Conservation (phyloP, 306 rosid genomes). For the Bauhinia variegata region DNA sequence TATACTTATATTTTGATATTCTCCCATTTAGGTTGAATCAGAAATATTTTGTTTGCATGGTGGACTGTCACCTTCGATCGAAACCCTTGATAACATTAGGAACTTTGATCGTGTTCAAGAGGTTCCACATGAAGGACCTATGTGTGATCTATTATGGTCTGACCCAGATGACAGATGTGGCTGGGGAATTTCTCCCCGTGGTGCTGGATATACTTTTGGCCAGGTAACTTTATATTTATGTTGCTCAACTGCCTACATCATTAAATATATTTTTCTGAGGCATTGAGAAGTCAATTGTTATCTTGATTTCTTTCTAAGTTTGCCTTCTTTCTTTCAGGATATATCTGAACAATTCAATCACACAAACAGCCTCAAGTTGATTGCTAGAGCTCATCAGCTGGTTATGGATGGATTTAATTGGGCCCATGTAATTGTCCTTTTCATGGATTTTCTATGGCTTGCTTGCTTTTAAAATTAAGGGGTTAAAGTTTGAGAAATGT, state of each 20-base stretch:
- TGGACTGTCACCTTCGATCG: conserved; percentile 97
- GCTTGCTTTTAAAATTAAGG: conserved; percentile 27
- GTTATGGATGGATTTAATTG: conserved; percentile 99
- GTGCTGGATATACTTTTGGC: conserved; percentile 99
- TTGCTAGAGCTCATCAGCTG: conserved; percentile 99
- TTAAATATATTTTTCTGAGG: conserved; percentile 20
- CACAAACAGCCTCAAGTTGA: conserved; percentile 87
- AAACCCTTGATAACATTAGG: conserved; percentile 92
- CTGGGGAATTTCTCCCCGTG: conserved; percentile 99
- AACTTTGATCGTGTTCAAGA: conserved; percentile 99
- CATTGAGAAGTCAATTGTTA: conserved; percentile 14
- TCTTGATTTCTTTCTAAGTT: conserved; percentile 4
- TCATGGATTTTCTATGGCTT: conserved; percentile 23
- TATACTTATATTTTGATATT: conserved; percentile 26
- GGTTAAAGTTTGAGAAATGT: conserved; percentile 21
- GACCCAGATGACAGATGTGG: conserved; percentile 99
- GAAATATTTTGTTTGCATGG: conserved; percentile 99
- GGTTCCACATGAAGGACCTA: conserved; percentile 99
- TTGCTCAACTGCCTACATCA: conserved; percentile 12
- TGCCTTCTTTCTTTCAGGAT: conserved; percentile 64
- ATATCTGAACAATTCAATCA: conserved; percentile 98
- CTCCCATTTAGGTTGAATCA: conserved; percentile 78
- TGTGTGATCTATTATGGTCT: conserved; percentile 99
- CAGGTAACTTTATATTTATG: conserved; percentile 60
- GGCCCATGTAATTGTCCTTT: conserved; percentile 82